Evolutionary conservation across 2,329 filamentous ascomycete genomes (phyloP).

Genomic region (Talaromyces islandicus): DNA sequence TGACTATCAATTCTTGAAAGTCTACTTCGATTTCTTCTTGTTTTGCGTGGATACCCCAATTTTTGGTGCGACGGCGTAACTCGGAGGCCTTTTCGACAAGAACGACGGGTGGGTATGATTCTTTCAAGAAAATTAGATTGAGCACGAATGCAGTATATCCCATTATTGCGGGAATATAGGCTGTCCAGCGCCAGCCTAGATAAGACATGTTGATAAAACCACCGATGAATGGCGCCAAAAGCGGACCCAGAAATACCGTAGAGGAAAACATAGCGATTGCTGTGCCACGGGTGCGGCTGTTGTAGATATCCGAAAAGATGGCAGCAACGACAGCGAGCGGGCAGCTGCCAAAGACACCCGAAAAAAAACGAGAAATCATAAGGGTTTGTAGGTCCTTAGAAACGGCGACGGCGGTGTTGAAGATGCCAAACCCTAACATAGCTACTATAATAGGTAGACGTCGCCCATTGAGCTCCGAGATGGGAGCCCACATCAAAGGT

Average conservation of each 20-base stretch:
- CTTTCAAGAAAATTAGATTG: constrained; percentile 41
- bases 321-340: constrained; percentile 48
- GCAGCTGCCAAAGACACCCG: constrained; percentile 47
- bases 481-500: constrained; percentile 36
- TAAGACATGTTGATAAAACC: constrained; percentile 44
- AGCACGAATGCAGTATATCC: constrained; percentile 39
- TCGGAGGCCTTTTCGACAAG: constrained; percentile 47
- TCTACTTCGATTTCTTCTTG: constrained; percentile 50
- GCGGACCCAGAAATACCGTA: constrained; percentile 45
- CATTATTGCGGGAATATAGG: constrained; percentile 51
- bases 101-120: constrained; percentile 49
- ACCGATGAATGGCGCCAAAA: constrained; percentile 37
- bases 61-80: constrained; percentile 45
- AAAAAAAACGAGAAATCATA: constrained; percentile 49
- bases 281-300: constrained; percentile 40
- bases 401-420: constrained; percentile 50
- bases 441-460: constrained; percentile 44
- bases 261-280: constrained; percentile 41
- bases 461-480: constrained; percentile 47
- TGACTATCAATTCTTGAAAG: constrained; percentile 41
- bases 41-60: constrained; percentile 55
- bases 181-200: constrained; percentile 55
- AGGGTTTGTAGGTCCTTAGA: constrained; percentile 50
- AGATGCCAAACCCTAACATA: constrained; percentile 45
- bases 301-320: constrained; percentile 45